Base-by-base conservation (phyloP, 257 asterid species). In the Forsythia suspensa region DNA sequence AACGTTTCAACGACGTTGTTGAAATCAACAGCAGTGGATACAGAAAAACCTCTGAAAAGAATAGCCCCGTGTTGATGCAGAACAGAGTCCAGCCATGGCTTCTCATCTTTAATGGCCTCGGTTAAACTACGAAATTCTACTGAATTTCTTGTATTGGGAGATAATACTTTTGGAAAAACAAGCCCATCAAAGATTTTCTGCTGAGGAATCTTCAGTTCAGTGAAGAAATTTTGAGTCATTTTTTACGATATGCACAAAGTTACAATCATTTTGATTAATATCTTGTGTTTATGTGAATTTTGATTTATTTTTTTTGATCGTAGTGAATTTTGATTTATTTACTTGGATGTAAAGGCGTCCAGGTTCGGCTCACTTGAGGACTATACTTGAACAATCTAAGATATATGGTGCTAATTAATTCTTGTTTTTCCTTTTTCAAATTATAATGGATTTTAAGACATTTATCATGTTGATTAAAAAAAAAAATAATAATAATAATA, bases 1-100 rank as follows among this genome's bases (percentile, higher is more conserved):
- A 95, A 93, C 57, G 96, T 95, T 80, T 91, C 99, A 24, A 95
- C 98, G 67, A 86, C 90, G 80, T 89, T 86, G 80, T 93, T 93
- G 90, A 95, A 95, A 80, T 88, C 97, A 3, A 91, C 85, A 18
- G 99, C 94, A 6, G 92, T 79, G 24, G 77, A 41, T 10, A 89
- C 15, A 6, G 87, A 81, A 59, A 93, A 90, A 5, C 97, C 97
- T 15, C 92, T 88, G 20, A 93, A 88, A n/a, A 95, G 82, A 74
- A 93, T 10, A 41, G 99, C 97, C 39, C 96, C 95, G 75, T 87
- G 86, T 75, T 74, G 79, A 66, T 82, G 91, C 7, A 95, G 88
- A 71, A 90, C 83, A 63, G 90, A 73, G 24, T 84, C 85, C 73
- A 95, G 82, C 96, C 92, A 88, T 40, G 87, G 83, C 85, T 85